A percentile compares a stretch with the other conserved stretches of the same genome.
Conservation (phyloP, 2,329 filamentous ascomycete species). For the Pseudophaeomoniella oleicola region DNA sequence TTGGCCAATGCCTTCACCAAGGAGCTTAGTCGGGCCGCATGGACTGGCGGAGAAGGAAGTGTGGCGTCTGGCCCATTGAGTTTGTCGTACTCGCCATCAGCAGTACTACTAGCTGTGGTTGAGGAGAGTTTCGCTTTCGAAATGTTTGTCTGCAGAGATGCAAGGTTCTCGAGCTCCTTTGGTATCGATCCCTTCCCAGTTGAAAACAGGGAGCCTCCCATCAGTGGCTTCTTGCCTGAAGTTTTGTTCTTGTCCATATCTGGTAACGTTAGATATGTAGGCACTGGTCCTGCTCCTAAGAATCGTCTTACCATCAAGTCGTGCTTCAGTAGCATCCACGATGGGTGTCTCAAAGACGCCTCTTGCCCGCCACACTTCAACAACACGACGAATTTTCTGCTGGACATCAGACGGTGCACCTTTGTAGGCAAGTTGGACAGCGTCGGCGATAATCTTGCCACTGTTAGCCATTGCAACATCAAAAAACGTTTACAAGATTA, state of each 20-base stretch:
- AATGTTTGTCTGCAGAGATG: conserved; percentile 57
- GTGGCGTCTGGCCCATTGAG: conserved; percentile 56
- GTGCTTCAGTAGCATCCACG: conserved; percentile 64
- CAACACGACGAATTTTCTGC: conserved; percentile 69
- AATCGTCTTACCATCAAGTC: conserved; percentile 49
- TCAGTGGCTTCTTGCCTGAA: conserved; percentile 37
- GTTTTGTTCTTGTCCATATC: conserved; percentile 41
- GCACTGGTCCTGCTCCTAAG: conserved; percentile 37
- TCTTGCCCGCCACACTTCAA: conserved; percentile 87
- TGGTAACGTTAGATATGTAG: conserved; percentile 14
- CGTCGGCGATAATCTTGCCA: conserved; percentile 63
- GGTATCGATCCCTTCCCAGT: conserved; percentile 44
- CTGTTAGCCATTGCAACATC: not conserved
- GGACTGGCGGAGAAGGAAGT: conserved; percentile 70
- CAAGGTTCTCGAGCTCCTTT: conserved; percentile 61
- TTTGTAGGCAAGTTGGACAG: conserved; percentile 80
- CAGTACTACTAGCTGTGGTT: conserved; percentile 52
- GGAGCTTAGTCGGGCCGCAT: conserved; percentile 76
- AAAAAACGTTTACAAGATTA: conserved; percentile 3
- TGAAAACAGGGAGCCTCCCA: conserved; percentile 57
- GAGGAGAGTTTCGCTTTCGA: conserved; percentile 57
- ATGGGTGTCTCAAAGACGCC: conserved; percentile 70
- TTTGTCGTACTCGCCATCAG: conserved; percentile 72
- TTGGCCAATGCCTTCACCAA: conserved; percentile 79
- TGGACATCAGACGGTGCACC: conserved; percentile 76